A percentile compares a stretch with the other conserved stretches of the same genome.
These are phyloP conservation scores for Trametes hirsuta DNA, from an alignment of 1,284 basidiomycete species.

Conservation along the genomic window DNA sequence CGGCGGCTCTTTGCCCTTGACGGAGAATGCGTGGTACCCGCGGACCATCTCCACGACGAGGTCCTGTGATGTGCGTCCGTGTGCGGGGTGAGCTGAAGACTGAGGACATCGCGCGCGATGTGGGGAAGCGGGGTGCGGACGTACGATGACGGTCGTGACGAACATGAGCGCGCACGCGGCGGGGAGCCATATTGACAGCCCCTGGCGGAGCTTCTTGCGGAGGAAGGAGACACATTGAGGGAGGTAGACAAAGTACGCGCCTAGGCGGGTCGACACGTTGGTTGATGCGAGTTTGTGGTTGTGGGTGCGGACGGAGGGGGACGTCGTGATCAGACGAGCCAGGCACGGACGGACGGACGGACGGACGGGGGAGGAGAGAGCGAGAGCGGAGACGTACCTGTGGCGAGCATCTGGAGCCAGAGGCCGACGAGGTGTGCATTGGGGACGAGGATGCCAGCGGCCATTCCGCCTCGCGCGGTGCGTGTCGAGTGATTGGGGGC, in stretches of 20 bases:
- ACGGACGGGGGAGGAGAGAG: too few relatives aligned
- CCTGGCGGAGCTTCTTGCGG: constrained; percentile 4
- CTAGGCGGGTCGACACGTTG: background rate
- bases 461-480: too few relatives aligned
- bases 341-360: too few relatives aligned
- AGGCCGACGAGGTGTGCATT: constrained; percentile 7
- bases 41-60: constrained; percentile 2
- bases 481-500: too few relatives aligned
- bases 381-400: background rate
- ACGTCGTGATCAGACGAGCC: too few relatives aligned
- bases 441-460: background rate
- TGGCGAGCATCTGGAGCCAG: constrained; percentile 8
- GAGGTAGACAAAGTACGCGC: constrained; percentile 10
- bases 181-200: constrained; percentile 6
- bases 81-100: too few relatives aligned
- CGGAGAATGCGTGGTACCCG: constrained; percentile 5
- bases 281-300: background rate
- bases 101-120: too few relatives aligned
- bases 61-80: background rate
- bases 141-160: background rate
- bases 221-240: constrained; percentile 5
- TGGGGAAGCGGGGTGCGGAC: too few relatives aligned
- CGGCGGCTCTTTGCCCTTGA: background rate
- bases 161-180: constrained; percentile 6
- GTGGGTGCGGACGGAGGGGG: background rate